phyloP scores from a whole-genome alignment of 768 basidiomycete genomes.

The Podaxis rugospora region DNA sequence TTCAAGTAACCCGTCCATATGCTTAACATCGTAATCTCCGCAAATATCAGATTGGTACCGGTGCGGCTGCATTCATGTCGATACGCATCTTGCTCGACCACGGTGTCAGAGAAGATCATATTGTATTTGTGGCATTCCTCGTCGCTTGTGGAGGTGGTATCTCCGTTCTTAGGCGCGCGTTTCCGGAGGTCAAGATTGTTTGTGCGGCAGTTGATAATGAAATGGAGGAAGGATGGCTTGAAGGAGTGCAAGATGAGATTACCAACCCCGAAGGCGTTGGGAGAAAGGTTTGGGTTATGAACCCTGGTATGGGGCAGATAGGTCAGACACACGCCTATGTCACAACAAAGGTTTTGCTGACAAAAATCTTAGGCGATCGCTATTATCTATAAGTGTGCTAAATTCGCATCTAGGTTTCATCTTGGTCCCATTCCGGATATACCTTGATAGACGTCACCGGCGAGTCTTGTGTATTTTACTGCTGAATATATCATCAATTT shows the following conservation, averaged over 20 bases:
- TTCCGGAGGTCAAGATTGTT: constrained; percentile 81
- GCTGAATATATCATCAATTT: neutral
- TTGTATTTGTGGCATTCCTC: constrained; percentile 88
- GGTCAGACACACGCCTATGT: constrained; percentile 38
- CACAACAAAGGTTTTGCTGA: neutral
- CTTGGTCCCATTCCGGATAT: neutral
- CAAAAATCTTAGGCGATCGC: constrained; percentile 28
- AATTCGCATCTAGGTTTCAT: neutral
- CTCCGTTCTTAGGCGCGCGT: constrained; percentile 72
- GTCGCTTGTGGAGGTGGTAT: constrained; percentile 82
- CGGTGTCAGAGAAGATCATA: constrained; percentile 77
- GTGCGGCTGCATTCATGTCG: constrained; percentile 91
- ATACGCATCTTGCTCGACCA: constrained; percentile 93
- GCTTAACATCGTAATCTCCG: neutral
- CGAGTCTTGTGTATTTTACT: neutral
- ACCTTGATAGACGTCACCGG: neutral
- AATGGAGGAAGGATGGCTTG: constrained; percentile 71
- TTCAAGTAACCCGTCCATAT: neutral
- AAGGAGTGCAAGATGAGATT: constrained; percentile 45
- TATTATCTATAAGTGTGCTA: constrained; percentile 29
- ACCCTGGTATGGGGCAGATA: constrained; percentile 88
- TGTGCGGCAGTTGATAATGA: constrained; percentile 80
- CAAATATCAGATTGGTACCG: constrained; percentile 76
- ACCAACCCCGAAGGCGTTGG: constrained; percentile 45
- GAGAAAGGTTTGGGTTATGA: constrained; percentile 75